phyloP scores from a whole-genome alignment of 1,284 basidiomycete genomes.

The Psilocybe mexicana region DNA sequence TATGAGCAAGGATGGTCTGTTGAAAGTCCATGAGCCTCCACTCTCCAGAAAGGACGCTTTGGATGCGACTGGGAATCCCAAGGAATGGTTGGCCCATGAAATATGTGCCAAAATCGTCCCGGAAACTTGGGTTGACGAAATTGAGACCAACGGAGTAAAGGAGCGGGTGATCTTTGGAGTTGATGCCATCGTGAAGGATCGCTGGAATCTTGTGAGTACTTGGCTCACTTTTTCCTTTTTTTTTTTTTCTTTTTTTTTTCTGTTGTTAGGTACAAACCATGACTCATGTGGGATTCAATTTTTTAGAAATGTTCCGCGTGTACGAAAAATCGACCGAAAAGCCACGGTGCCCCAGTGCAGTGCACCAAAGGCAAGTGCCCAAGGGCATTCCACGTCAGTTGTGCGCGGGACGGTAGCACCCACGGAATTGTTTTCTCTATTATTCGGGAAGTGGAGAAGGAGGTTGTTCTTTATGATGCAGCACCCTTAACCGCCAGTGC shows the following conservation, averaged over 20 bases:
- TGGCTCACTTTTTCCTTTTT: not conserved
- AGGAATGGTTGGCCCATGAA: conserved; percentile 71
- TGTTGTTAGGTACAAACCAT: not conserved
- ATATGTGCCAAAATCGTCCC: conserved; percentile 78
- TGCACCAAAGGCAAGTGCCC: conserved; percentile 93
- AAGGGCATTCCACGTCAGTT: conserved; percentile 92
- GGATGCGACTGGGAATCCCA: conserved; percentile 44
- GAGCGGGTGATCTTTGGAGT: conserved; percentile 76
- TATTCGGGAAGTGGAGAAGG: conserved; percentile 72
- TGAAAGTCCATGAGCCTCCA: conserved; percentile 72
- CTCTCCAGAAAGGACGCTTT: conserved; percentile 49
- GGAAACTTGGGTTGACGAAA: conserved; percentile 82
- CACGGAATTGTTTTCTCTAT: conserved; percentile 61
- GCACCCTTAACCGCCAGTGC: conserved; percentile 2
- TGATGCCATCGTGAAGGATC: conserved; percentile 82
- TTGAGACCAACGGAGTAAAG: conserved; percentile 39
- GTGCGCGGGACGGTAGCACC: conserved; percentile 65
- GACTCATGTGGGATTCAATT: conserved; percentile 2
- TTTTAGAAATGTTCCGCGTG: conserved; percentile 87
- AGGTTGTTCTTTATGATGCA: conserved; percentile 61
- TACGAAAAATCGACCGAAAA: conserved; percentile 62
- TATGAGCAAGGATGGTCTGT: conserved; percentile 51
- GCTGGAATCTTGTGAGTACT: conserved; percentile 82
- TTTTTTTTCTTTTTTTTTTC: conserved; percentile 7
- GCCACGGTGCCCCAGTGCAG: conserved; percentile 89